Base-by-base conservation (phyloP, 441 rosid species). In the Erodium trifolium region DNA sequence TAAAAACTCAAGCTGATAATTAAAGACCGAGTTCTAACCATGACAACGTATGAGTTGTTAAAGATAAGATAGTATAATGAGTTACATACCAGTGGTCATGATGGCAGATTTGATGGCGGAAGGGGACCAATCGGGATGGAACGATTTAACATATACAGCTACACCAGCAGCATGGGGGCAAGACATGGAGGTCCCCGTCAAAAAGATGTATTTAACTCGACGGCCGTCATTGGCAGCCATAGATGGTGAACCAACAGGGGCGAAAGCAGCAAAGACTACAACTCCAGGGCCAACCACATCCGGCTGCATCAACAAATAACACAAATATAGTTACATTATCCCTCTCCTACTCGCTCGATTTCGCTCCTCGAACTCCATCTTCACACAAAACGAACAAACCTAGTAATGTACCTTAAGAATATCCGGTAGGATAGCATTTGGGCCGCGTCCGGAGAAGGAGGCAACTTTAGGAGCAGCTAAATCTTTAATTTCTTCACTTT, bases 111-210 rank as follows among this genome's bases (percentile, higher is more conserved):
- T 23, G 27, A 23, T 23, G 27, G 86, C 83, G 0, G 94, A 77
- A 63, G 88, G 83, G 68, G 91, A 79, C 90, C 91, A 88, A 34
- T 67, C 60, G 0, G 86, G 90, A 19, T 82, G 72, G 39, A 78
- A 73, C 0, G 86, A 17, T 43, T 23, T 23, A 23, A 23, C 27
- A 23, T 23, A 23, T 23, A 2, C 27, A 23, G 27, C 27, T 23
- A 23, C 84, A 1, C 84, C 89, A 14, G 88, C 75, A 2, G 43
- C 80, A 43, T 88, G 91, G 0, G 89, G 93, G 71, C 87, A 83
- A 49, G 89, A 1, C 89, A 86, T 88, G 41, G 65, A 60, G 27
- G 65, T 60, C 17, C 65, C 65, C 2, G 65, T 17, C 19, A 60
- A 60, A 60, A 60, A 6, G 29, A 14, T 59, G 31, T 63, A 63